Conservation (phyloP, 257 asterid genomes). For the Euphrasia confusa region DNA sequence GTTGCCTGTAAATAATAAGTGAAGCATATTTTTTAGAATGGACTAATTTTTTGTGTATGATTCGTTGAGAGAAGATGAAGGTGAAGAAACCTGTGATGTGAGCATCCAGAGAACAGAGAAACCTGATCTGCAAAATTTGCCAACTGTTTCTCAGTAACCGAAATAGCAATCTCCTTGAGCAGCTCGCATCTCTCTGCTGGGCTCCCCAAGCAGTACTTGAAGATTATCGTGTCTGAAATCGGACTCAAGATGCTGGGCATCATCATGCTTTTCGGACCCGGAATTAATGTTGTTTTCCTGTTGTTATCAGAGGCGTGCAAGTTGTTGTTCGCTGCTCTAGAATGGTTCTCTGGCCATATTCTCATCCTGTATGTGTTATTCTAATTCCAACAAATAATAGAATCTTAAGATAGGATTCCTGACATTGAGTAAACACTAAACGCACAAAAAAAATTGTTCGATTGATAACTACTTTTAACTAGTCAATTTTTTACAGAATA, state of each 20-base stretch:
- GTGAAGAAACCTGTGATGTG: too few relatives aligned
- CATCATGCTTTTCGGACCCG: conserved; percentile 33
- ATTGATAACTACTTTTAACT: neutral
- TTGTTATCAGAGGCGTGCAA: conserved; percentile 52
- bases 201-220: conserved; percentile 82
- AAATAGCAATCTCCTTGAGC: conserved; percentile 76
- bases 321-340: conserved; percentile 35
- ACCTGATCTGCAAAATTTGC: conserved; percentile 39
- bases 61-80: too few relatives aligned
- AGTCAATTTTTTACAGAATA: too few relatives aligned
- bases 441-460: neutral
- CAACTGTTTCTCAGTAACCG: conserved; percentile 56
- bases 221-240: conserved; percentile 62
- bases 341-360: conserved; percentile 33
- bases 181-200: conserved; percentile 59
- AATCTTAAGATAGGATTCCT: conserved; percentile 12
- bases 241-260: conserved; percentile 31
- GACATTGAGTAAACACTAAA: conserved; percentile 6
- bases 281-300: conserved; percentile 47
- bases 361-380: conserved; percentile 33
- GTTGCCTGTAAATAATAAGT: too few relatives aligned
- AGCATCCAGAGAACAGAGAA: too few relatives aligned
- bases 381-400: conserved; percentile 37
- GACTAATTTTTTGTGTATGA: too few relatives aligned
- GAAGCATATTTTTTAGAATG: too few relatives aligned